Percentiles rank a stretch among this genome's conserved stretches.
Evolutionary conservation across 345 rosid genomes (phyloP).

Genomic region (Eucalyptus marginata): DNA sequence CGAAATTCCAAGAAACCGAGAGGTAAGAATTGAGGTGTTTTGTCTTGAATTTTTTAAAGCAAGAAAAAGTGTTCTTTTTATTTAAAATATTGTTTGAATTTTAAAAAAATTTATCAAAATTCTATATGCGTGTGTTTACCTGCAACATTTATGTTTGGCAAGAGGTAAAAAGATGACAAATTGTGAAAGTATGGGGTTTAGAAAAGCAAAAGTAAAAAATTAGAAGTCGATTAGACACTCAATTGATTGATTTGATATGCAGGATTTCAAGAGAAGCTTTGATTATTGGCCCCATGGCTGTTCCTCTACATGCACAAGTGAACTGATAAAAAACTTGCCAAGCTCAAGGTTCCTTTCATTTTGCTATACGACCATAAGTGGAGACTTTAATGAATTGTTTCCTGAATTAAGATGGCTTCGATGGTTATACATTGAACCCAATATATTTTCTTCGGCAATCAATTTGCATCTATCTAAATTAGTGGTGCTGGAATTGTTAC

Average conservation of each 20-base stretch:
- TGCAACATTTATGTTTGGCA: neutral
- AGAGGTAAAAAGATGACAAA: neutral
- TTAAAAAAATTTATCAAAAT: neutral
- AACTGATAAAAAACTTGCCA: neutral
- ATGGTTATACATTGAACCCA: neutral
- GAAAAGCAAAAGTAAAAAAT: too few species aligned
- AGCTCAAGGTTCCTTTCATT: neutral
- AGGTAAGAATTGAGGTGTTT: neutral
- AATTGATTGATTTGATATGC: neutral
- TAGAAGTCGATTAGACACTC: too few species aligned
- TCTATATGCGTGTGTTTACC: too few species aligned
- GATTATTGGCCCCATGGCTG: accelerated
- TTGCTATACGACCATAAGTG: neutral
- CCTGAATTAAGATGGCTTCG: neutral
- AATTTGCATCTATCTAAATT: neutral
- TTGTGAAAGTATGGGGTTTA: neutral
- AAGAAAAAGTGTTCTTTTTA: too few species aligned
- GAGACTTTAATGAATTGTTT: neutral
- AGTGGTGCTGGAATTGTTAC: neutral
- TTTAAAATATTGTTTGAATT: too few species aligned
- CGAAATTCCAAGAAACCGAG: too few species aligned
- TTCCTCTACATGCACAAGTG: neutral
- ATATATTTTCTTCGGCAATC: neutral
- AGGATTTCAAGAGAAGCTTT: accelerated
- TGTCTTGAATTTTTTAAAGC: neutral